Base-by-base conservation (phyloP, 495 filamentous ascomycete genomes). In the Talaromyces wortmannii region DNA sequence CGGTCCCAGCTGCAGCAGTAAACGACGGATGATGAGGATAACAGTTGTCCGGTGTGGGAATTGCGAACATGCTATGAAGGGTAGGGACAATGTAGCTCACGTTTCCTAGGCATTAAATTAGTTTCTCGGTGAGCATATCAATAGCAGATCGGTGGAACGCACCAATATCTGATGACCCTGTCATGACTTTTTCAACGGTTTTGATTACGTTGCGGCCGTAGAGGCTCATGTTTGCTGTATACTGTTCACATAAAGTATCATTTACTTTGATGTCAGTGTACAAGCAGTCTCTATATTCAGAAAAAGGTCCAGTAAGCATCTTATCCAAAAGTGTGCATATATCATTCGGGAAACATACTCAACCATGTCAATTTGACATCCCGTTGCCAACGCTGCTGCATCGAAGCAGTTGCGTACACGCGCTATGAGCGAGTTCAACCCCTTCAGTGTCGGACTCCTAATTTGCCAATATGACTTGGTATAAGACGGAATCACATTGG, bases 211-310 rank as follows among this genome's bases (percentile, higher is more conserved):
- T 63, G 11, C 73, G 75, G 13, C 59, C 67, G 40, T 81, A 74
- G 12, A 48, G 45, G 32, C 75, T 79, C 70, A 80, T 85, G 54
- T 82, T 77, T 1, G 66, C 58, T 12, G 72, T 63, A 57, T 85
- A 86, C 13, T 65, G 66, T 18, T 67, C 69, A 18, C 74, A 84
- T 12, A 87, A 73, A 7, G 76, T 71, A 16, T 78, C 73, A 54
- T 86, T 87, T 1, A 84, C 73, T 23, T 82, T 76, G 52, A 86
- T 79, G 63, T 87, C 82, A 7, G 72, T 73, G 56, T 87, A 87
- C 2, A 71, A 33, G 63, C 78, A 63, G 59, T 73, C 49, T 61
- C 73, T 59, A 56, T 48, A 17, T 8, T 15, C 5, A 45, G 23
- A 23, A 23, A 23, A 23, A 23, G 23, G 1, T 23, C 23, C 23